Evolutionary conservation across 1,139 yeast genomes (phyloP), one percentile per base, ranked within the genome.

Genomic region (Nadsonia starkeyi-henricii): DNA sequence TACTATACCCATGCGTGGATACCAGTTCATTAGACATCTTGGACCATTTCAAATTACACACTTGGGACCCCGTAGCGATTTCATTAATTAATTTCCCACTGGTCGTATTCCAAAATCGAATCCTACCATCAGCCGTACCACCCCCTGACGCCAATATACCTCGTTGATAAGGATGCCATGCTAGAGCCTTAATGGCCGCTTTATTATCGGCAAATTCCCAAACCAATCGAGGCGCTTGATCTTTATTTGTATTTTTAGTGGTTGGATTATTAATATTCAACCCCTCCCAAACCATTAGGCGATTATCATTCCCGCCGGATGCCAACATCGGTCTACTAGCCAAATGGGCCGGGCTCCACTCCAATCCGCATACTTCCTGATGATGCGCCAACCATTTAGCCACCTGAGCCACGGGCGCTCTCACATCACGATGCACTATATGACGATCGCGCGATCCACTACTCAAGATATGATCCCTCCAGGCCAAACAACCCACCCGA

Each of bases 111-210:
- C 98, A 91, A 21, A 89, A 80, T 63, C 91, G 84, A 57, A 93
- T 81, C 30, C 83, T 76, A 51, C 91, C 78, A 64, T 91, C 99
- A 1, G 95, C 93, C 0, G 97, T 88, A 21, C 99, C 99, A 23
- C 98, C 99, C 5, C 98, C 99, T 2, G 93, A 79, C 0, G 97
- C 97, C 48, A 91, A 66, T 2, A 89, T 74, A 0, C 97, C 97
- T 51, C 97, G 71, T 61, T 86, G 95, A 62, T 91, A 97, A 0
- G 98, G 97, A 0, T 95, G 85, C 99, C 99, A 91, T 1, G 95
- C 85, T 48, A 91, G 75, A 1, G 97, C 98, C 65, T 89, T 91
- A 4, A 91, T 95, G 0, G 98, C 99, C 0, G 98, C 97, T 20
- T 77, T 78, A 61, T 91, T 98, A 54, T 86, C 95, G 5, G 74